Evolutionary conservation across 345 rosid species (phyloP).

Genomic region (Arabis alpina): DNA sequence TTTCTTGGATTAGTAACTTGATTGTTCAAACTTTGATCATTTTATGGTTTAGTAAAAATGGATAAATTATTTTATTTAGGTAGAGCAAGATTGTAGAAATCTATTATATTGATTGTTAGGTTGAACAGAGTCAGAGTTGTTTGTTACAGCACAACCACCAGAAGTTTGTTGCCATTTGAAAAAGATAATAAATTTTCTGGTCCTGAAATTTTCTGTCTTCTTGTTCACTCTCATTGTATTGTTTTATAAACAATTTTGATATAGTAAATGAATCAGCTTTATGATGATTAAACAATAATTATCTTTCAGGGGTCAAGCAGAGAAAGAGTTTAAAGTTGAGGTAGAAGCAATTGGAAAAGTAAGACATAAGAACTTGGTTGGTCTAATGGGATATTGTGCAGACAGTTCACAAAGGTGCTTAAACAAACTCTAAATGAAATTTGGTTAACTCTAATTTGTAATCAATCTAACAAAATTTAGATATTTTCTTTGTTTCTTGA

Average conservation of each 20-base stretch:
- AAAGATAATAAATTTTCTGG: neutral
- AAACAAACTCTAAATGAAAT: conserved; percentile 3
- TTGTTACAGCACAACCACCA: conserved; percentile 40
- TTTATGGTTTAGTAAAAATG: conserved; percentile 9
- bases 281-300: neutral
- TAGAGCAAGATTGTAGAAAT: conserved; percentile 30
- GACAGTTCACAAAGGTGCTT: conserved; percentile 79
- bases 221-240: neutral
- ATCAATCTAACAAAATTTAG: neutral
- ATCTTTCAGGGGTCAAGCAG: conserved; percentile 88
- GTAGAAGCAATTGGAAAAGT: conserved; percentile 98
- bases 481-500: conserved; percentile 14
- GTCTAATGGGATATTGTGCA: conserved; percentile 88
- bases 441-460: neutral
- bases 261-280: conserved; percentile 8
- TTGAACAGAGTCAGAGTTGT: conserved; percentile 30
- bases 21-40: conserved; percentile 9
- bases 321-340: conserved; percentile 93
- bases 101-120: conserved; percentile 34
- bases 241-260: neutral
- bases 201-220: conserved; percentile 8
- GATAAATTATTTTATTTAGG: conserved; percentile 28
- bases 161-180: conserved; percentile 27
- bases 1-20: conserved; percentile 9
- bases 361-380: conserved; percentile 93